Base-by-base conservation (phyloP, 2,329 filamentous ascomycete species). In the Neonectria ditissima region DNA sequence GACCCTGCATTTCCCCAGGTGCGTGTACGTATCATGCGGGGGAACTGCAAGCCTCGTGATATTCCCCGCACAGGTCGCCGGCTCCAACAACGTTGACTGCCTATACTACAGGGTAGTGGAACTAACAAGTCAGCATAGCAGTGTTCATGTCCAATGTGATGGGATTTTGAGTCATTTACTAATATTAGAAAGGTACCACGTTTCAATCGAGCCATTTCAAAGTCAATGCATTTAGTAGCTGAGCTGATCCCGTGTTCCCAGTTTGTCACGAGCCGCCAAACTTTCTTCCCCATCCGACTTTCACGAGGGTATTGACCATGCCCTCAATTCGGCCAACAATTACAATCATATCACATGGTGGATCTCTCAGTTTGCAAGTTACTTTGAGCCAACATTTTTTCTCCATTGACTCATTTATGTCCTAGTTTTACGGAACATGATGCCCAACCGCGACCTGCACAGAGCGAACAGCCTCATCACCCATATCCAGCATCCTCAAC, bases 401-500 rank as follows among this genome's bases (percentile, higher is more conserved):
- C 20, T 14, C 44, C 11, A 30, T 53, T 10, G 5, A 52, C 20
- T 32, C 26, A 28, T 32, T 54, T 37, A 24, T 57, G 41, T 37
- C 30, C 34, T 55, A 20, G 43, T 56, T 44, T 43, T 30, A 52
- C 44, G 16, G 5, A 30, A 53, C 18, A 53, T 11, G 41, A 16
- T 20, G 26, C n/a, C 52, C 28, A 30, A 28, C 26, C 22, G 16
- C 16, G 24, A 28, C n/a, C 18, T 28, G 45, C 26, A 37, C 34
- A n/a, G 11, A n/a, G 24, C 8, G 14, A 48, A 39, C n/a, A n/a
- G 41, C n/a, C 14, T 22, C n/a, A 14, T 16, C 24, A 50, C 50
- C 18, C 41, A 30, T 30, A 20, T 45, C 43, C 24, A 6, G 13
- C 28, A 16, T 37, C 14, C 18, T 16, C 18, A 20, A 5, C 20